Base-by-base conservation (phyloP, 345 rosid genomes). In the Arabis hirsuta region DNA sequence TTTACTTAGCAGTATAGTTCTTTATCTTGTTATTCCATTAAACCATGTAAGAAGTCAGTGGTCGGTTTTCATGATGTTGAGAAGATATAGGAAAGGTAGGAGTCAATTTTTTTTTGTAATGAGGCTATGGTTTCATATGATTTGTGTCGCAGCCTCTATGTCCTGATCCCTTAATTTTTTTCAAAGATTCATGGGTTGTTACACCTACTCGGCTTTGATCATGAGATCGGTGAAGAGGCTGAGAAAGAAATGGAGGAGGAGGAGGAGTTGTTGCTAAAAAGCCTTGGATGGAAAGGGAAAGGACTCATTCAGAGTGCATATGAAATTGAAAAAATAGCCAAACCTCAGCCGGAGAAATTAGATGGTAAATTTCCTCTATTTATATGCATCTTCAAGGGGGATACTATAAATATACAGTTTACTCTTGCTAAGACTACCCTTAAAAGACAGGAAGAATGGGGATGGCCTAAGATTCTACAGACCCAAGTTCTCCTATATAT, bases 161-260 rank as follows among this genome's bases (percentile, higher is more conserved):
- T 62, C 12, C 53, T 69, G 13, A 69, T 38, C 39, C 22, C 13
- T 42, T 57, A 11, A 57, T 71, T 39, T 22, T 27, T 26, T 27
- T 62, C 0, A 65, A 83, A 91, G 99, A 90, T 95, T 78, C 99
- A 90, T 82, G 99, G 99, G 27, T 76, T 91, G 73, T 81, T 91
- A 65, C 99, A 89, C 82, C 87, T 95, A 62, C 64, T 95, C 79
- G 99, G 97, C 13, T 95, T 95, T 78, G 99, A 91, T 86, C 99
- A 91, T 74, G 99, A 95, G 81, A 72, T 95, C 52, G 85, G 96
- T 13, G 93, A 89, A 51, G 96, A 87, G 74, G 99, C 97, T 57
- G 97, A 95, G 82, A 80, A 81, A 79, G 97, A 95, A 82, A 95
- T 91, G 99, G 97, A 91, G 80, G 81, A 86, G 78, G 91, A 85